phyloP scores from a whole-genome alignment of 805 yeast species.

The Starmerella khaoyaiensis region DNA sequence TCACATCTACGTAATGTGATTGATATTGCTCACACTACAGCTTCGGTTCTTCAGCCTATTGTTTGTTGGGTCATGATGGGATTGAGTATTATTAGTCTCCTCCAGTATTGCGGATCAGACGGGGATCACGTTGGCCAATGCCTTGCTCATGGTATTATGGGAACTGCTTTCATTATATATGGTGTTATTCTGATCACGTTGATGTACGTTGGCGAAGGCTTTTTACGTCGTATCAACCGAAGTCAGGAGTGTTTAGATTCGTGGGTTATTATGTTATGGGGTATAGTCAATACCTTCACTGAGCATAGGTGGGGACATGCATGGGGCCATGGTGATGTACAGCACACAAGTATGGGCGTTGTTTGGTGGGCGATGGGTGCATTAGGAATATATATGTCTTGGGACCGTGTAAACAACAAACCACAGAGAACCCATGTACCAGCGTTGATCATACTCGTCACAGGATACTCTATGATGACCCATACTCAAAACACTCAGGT shows the following conservation, averaged over 20 bases:
- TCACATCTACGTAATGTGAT: conserved; percentile 25
- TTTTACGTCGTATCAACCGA: conserved; percentile 32
- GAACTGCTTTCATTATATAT: conserved; percentile 69
- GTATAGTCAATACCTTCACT: conserved; percentile 85
- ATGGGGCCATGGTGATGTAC: conserved; percentile 90
- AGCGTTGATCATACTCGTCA: conserved; percentile 64
- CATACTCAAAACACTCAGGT: conserved; percentile 65
- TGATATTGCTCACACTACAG: conserved; percentile 24
- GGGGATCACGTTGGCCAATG: conserved; percentile 78
- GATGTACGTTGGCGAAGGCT: conserved; percentile 56
- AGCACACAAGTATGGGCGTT: conserved; percentile 93
- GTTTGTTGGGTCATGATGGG: conserved; percentile 69
- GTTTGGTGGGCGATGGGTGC: conserved; percentile 94
- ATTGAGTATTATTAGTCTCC: conserved; percentile 68
- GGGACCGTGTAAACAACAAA: conserved; percentile 36
- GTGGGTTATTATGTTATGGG: conserved; percentile 72
- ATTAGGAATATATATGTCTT: conserved; percentile 63
- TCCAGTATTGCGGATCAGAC: conserved; percentile 70
- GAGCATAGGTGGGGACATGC: conserved; percentile 94
- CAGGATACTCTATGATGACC: conserved; percentile 91
- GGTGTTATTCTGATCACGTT: conserved; percentile 59
- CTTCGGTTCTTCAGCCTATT: conserved; percentile 30
- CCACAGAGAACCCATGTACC: conserved; percentile 65
- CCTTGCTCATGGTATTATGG: conserved; percentile 95
- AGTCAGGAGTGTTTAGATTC: conserved; percentile 84